Base-by-base conservation (phyloP, 306 rosid species). In the Cucumis cinereus region DNA sequence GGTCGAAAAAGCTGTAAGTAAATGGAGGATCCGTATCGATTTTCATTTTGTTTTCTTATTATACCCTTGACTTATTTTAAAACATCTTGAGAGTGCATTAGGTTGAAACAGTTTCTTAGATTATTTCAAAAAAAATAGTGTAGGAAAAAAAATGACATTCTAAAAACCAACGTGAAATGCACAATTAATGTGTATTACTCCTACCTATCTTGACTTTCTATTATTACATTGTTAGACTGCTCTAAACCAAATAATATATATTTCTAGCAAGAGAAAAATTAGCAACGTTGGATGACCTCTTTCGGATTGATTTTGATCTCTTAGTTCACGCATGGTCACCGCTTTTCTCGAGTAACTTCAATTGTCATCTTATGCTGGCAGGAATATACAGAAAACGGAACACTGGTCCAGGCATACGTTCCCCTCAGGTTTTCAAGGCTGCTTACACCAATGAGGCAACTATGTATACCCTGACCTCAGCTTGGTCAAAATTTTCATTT, bases 341-440 rank as follows among this genome's bases (percentile, higher is more conserved):
- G 0, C 64, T 59, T 59, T 24, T 59, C 63, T 58, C 8, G 16
- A 58, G 63, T 67, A 69, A 69, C 35, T 69, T 69, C 14, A 8
- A 15, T 8, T 52, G 40, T 40, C 22, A 19, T 50, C 33, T 36
- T 79, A 61, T 71, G 38, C 53, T 50, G 30, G 28, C 70, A 94
- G 98, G 97, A 94, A 79, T 89, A 91, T 72, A 90, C 89, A 19
- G 98, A 90, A 74, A 80, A 85, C 36, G 98, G 98, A 76, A 94
- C 97, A 49, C 83, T 90, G 75, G 81, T 94, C 79, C 87, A 86
- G 85, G 98, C 98, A 55, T 88, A 91, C 23, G 98, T 94, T 23
- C 98, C 98, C 77, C 95, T 91, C 17, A 89, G 98, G 64, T 91
- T 86, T 81, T 97, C 98, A 67, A 94, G 95, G 90, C 83, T 94